These are phyloP conservation scores for Fusarium chlamydosporum DNA, from an alignment of 2,329 filamentous ascomycete genomes.

Conservation along the genomic window DNA sequence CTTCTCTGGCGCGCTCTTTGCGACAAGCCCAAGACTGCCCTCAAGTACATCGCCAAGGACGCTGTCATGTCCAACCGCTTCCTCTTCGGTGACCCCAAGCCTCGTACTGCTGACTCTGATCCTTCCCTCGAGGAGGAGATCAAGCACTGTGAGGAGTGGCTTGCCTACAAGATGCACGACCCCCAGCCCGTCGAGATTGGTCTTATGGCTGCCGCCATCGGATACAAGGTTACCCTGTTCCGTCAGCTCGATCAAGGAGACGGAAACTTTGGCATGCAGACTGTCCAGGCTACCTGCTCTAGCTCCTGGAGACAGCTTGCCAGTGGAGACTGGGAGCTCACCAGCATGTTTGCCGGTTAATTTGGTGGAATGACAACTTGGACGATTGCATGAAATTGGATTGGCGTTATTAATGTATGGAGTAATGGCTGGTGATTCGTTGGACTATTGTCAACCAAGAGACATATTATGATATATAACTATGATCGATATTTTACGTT, in stretches of 20 bases:
- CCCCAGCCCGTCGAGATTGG: slow-evolving; percentile 50
- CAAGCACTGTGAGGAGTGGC: slow-evolving; percentile 50
- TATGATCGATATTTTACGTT: slow-evolving; percentile 1
- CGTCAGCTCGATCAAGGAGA: slow-evolving; percentile 46
- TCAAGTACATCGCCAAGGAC: slow-evolving; percentile 50
- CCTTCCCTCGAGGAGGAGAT: slow-evolving; percentile 49
- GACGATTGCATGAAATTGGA: slow-evolving; percentile 31
- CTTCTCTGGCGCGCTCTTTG: slow-evolving; percentile 51
- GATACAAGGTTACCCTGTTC: slow-evolving; percentile 48
- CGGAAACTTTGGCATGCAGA: slow-evolving; percentile 45
- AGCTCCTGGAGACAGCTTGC: slow-evolving; percentile 51
- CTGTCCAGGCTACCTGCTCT: slow-evolving; percentile 47
- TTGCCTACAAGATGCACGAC: slow-evolving; percentile 51
- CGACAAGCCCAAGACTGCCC: slow-evolving; percentile 50
- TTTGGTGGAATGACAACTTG: slow-evolving; percentile 7
- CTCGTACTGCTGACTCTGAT: slow-evolving; percentile 48
- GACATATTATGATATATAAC: slow-evolving; percentile 20
- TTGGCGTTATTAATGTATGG: slow-evolving; percentile 34
- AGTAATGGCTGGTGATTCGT: slow-evolving; percentile 35
- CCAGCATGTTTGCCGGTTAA: slow-evolving; percentile 50
- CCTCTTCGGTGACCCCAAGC: slow-evolving; percentile 47
- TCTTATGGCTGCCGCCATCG: slow-evolving; percentile 50
- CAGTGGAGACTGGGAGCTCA: slow-evolving; percentile 50
- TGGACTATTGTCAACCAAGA: slow-evolving; percentile 14
- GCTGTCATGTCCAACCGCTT: slow-evolving; percentile 51